Evolutionary conservation across 768 basidiomycete genomes (phyloP).

Genomic region (Tulasnella sp.): DNA sequence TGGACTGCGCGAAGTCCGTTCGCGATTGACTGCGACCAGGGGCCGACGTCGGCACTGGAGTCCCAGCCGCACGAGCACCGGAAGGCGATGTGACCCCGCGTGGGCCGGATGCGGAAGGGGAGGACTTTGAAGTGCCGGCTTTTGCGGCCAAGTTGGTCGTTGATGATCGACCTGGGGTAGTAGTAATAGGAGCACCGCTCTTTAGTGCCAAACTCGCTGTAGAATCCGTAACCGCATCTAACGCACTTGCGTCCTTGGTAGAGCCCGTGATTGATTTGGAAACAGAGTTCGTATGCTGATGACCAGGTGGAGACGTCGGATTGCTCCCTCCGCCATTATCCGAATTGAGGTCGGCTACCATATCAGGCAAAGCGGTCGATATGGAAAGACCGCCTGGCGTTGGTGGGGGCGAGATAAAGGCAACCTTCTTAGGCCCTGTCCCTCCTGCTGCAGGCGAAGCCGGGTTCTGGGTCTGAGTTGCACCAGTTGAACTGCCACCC

Average conservation of each 20-base stretch:
- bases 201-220: constrained; percentile 25
- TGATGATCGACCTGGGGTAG: not conserved
- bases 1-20: constrained; percentile 25
- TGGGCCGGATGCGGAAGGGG: constrained; percentile 1
- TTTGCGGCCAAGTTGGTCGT: constrained; percentile 18
- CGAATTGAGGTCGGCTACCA: constrained; percentile 29
- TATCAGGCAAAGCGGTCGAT: constrained; percentile 44
- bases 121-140: not conserved
- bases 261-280: constrained; percentile 20
- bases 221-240: constrained; percentile 19
- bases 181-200: not conserved
- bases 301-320: constrained; percentile 2
- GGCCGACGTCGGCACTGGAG: constrained; percentile 13
- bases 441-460: constrained; percentile 12
- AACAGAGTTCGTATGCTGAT: constrained; percentile 19
- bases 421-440: constrained; percentile 69
- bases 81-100: constrained; percentile 28
- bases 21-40: constrained; percentile 4
- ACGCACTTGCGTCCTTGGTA: constrained; percentile 7
- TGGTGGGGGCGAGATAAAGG: constrained; percentile 80
- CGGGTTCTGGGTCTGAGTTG: constrained; percentile 15
- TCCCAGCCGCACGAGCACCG: constrained; percentile 10
- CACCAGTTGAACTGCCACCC: constrained; percentile 21
- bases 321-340: constrained; percentile 17
- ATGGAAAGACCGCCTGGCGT: constrained; percentile 58